Conservation (phyloP, 73 alveolate genomes). For the Stentor coeruleus region DNA sequence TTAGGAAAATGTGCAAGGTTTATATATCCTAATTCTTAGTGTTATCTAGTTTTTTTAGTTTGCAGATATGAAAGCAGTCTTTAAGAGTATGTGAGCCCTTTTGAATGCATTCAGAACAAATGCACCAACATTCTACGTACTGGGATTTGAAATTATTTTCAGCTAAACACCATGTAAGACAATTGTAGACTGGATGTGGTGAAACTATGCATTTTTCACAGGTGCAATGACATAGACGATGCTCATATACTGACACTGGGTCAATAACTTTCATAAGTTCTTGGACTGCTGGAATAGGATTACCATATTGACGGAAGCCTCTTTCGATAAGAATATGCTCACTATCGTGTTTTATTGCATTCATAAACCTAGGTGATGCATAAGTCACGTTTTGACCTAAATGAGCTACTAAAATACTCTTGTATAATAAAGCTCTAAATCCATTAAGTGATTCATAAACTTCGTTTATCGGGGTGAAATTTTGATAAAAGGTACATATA, state of each 20-base stretch:
- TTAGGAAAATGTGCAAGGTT: neutral
- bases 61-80: neutral
- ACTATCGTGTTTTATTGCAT: neutral
- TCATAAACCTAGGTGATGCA: constrained; percentile 19
- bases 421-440: neutral
- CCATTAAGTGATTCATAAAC: constrained; percentile 20
- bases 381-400: constrained; percentile 13
- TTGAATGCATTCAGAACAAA: constrained; percentile 12
- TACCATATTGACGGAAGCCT: constrained; percentile 19
- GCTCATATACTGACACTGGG: neutral
- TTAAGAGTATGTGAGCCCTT: constrained; percentile 17
- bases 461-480: neutral
- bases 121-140: constrained; percentile 8
- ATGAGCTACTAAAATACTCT: neutral
- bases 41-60: constrained; percentile 13
- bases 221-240: neutral
- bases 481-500: neutral
- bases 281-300: neutral
- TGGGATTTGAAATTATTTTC: neutral
- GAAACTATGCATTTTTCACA: neutral
- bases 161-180: neutral
- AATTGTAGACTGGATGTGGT: constrained; percentile 1
- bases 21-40: neutral
- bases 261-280: neutral
- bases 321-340: neutral